These are phyloP conservation scores for Fusarium anthophilum DNA, from an alignment of 2,329 filamentous ascomycete species.

Conservation along the genomic window DNA sequence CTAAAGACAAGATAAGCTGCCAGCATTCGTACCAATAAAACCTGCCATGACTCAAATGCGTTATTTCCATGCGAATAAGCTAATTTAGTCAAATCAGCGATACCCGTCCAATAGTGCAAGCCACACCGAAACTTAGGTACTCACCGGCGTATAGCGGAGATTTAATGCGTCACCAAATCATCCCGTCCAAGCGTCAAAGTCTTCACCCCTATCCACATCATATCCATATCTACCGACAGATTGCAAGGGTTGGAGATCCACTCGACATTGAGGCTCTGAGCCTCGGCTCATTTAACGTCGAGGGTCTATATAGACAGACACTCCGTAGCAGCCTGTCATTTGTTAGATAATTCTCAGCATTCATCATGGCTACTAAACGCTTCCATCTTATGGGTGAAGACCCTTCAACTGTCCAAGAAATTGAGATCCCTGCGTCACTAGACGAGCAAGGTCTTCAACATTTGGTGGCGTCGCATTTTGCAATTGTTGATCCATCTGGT, in stretches of 20 bases:
- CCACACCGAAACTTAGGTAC: background rate
- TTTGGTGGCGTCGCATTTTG: conserved; percentile 54
- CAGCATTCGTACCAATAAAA: background rate
- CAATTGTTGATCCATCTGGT: conserved; percentile 55
- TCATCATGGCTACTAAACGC: conserved; percentile 48
- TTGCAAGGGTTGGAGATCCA: conserved; percentile 16
- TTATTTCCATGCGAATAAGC: background rate
- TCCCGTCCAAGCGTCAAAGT: conserved; percentile 12
- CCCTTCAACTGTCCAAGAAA: conserved; percentile 47
- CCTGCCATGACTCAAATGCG: background rate
- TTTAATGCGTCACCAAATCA: conserved; percentile 15
- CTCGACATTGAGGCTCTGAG: conserved; percentile 2
- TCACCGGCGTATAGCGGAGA: conserved; percentile 5
- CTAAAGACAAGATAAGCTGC: background rate
- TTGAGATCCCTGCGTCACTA: conserved; percentile 49
- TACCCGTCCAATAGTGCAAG: background rate
- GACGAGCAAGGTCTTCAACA: conserved; percentile 52
- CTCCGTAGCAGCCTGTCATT: background rate
- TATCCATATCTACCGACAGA: conserved; percentile 11
- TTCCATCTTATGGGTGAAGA: conserved; percentile 56
- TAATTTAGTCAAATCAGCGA: background rate
- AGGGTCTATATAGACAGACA: conserved; percentile 24
- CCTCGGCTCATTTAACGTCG: conserved; percentile 1
- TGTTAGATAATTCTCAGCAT: background rate
- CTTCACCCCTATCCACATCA: conserved; percentile 9